phyloP scores from a whole-genome alignment of 2,329 filamentous ascomycete species.

The Nectriaceae sp. region DNA sequence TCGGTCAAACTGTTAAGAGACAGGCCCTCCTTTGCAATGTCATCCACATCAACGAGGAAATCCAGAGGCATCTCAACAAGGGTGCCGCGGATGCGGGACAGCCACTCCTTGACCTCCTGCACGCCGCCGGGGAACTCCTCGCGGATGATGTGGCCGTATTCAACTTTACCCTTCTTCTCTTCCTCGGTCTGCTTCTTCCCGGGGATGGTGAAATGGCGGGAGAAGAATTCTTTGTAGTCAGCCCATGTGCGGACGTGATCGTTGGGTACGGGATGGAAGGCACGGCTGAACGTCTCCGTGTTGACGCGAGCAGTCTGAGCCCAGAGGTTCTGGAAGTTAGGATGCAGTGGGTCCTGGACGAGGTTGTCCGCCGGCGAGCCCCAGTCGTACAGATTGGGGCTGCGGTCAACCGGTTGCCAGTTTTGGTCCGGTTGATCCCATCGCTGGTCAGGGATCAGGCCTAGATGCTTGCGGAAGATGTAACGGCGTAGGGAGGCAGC shows the following conservation, averaged over 20 bases:
- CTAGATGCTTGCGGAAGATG: slow-evolving; percentile 90
- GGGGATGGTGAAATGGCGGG: slow-evolving; percentile 63
- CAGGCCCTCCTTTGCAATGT: slow-evolving; percentile 83
- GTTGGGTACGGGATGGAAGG: slow-evolving; percentile 79
- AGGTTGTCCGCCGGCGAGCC: slow-evolving; percentile 66
- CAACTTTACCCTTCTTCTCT: slow-evolving; percentile 60
- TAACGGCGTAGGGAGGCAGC: slow-evolving; percentile 80
- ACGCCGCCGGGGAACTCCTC: slow-evolving; percentile 76
- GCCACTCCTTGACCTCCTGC: slow-evolving; percentile 69
- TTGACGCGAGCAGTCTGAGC: slow-evolving; percentile 71
- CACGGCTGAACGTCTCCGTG: slow-evolving; percentile 76
- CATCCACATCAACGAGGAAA: slow-evolving; percentile 79
- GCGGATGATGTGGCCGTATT: slow-evolving; percentile 85
- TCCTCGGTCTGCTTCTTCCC: slow-evolving; percentile 50
- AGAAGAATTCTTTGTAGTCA: slow-evolving; percentile 73
- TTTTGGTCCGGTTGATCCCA: slow-evolving; percentile 71
- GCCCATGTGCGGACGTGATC: slow-evolving; percentile 71
- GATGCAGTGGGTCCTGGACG: slow-evolving; percentile 73
- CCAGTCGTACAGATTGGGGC: slow-evolving; percentile 74
- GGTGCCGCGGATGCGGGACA: slow-evolving; percentile 67
- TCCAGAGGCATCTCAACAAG: slow-evolving; percentile 89
- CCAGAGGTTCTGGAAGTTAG: slow-evolving; percentile 73
- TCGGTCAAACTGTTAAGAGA: slow-evolving; percentile 71
- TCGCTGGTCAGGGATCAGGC: slow-evolving; percentile 74
- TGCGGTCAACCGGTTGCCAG: slow-evolving; percentile 71